These are phyloP conservation scores for Plicaturopsis crispa DNA, from an alignment of 768 basidiomycete genomes.

Conservation along the genomic window DNA sequence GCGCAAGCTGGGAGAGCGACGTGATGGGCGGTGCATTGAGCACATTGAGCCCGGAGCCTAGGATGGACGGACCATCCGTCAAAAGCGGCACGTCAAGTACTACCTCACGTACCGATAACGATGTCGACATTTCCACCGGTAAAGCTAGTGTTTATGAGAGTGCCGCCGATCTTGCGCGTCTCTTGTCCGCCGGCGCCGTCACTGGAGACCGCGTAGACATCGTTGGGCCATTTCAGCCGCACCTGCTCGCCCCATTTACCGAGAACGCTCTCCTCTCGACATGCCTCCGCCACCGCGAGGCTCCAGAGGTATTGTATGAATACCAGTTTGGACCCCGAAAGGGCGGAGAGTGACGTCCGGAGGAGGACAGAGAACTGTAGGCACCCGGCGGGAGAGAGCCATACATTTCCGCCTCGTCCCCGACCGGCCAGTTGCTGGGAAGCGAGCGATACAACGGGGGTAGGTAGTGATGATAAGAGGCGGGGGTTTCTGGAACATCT, in stretches of 20 bases:
- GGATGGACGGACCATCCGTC: slow-evolving; percentile 2
- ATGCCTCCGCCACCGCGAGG: slow-evolving; percentile 84
- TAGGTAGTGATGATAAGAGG: slow-evolving; percentile 59
- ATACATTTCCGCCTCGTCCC: slow-evolving; percentile 82
- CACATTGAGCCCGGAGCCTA: slow-evolving; percentile 88
- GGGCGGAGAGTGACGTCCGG: slow-evolving; percentile 40
- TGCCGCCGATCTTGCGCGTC: slow-evolving; percentile 80
- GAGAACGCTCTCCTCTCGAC: slow-evolving; percentile 50
- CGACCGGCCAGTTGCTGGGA: slow-evolving; percentile 83
- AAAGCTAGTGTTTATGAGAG: slow-evolving; percentile 86
- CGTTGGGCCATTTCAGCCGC: slow-evolving; percentile 95
- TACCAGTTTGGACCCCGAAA: slow-evolving; percentile 65
- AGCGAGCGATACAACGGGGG: slow-evolving; percentile 78
- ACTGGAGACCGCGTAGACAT: slow-evolving; percentile 80
- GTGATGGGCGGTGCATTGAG: slow-evolving; percentile 76
- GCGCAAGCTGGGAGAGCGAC: slow-evolving; percentile 68
- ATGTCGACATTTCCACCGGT: slow-evolving; percentile 64
- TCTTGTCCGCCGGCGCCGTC: slow-evolving; percentile 36
- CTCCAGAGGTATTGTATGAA: slow-evolving; percentile 93
- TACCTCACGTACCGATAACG: slow-evolving; percentile 61
- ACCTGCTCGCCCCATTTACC: slow-evolving; percentile 48
- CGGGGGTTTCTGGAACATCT: slow-evolving; percentile 56
- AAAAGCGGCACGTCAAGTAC: not conserved
- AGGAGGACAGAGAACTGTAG: slow-evolving; percentile 77
- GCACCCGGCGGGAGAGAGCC: slow-evolving; percentile 90